Percentiles rank a stretch among this genome's conserved stretches.
phyloP scores from a whole-genome alignment of 176 grass and related monocot genomes.

The Bothriochloa decipiens region DNA sequence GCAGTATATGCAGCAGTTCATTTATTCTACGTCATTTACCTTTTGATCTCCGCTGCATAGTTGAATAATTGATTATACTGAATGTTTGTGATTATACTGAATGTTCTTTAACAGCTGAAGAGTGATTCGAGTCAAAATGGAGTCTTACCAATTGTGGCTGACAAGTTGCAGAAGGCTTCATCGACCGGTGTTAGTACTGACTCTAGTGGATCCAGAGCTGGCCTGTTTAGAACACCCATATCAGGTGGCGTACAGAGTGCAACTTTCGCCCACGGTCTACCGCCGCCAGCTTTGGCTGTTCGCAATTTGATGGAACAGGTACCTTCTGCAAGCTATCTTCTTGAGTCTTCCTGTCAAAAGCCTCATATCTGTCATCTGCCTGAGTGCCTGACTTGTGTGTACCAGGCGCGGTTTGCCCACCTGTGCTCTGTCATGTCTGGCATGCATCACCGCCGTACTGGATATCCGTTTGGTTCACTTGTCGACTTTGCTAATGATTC shows the following conservation, averaged over 20 bases:
- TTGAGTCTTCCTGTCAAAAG: background rate
- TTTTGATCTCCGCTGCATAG: background rate
- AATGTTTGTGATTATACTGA: background rate
- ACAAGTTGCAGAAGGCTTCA: constrained; percentile 19
- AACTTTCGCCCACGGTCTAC: constrained; percentile 86
- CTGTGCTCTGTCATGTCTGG: constrained; percentile 94
- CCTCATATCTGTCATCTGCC: background rate
- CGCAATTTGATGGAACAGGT: constrained; percentile 99
- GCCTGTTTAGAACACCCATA: constrained; percentile 94
- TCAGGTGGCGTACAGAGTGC: constrained; percentile 98
- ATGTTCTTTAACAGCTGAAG: constrained; percentile 18
- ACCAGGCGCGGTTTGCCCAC: constrained; percentile 88
- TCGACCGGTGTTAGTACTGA: constrained; percentile 19
- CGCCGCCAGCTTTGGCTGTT: constrained; percentile 90
- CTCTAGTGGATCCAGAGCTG: constrained; percentile 73
- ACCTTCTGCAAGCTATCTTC: constrained; percentile 1
- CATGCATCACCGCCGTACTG: constrained; percentile 92
- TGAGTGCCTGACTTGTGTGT: constrained; percentile 11
- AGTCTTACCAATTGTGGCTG: constrained; percentile 19
- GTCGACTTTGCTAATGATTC: constrained; percentile 94
- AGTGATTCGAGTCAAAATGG: constrained; percentile 48
- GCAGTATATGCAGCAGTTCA: background rate
- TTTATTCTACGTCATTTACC: background rate
- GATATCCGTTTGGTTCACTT: constrained; percentile 96
- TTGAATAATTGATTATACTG: background rate